A percentile compares a stretch with the other conserved stretches of the same genome.
Conservation (phyloP, 73 alveolate species). For the Tetrahymena thermophila region DNA sequence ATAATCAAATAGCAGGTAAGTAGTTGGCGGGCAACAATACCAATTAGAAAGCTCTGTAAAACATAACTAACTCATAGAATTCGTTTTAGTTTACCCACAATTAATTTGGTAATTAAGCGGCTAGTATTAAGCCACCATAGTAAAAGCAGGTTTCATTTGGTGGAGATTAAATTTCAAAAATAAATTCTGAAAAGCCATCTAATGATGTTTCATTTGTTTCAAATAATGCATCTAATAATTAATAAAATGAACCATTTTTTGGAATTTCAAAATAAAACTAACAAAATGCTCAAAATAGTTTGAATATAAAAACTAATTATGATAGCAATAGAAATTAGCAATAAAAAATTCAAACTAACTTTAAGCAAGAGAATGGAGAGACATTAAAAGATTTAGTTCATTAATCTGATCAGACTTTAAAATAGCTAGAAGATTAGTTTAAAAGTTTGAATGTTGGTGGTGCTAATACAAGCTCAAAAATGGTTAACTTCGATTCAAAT, state of each 20-base stretch:
- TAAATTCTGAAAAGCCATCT: not conserved
- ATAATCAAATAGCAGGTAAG: not conserved
- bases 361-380: not conserved
- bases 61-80: not conserved
- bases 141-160: not conserved
- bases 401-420: not conserved
- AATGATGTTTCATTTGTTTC: not conserved
- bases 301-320: not conserved
- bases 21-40: not conserved
- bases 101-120: not conserved
- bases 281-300: not conserved
- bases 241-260: not conserved
- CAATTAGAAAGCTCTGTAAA: not conserved
- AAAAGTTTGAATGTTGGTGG: not conserved
- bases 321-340: not conserved
- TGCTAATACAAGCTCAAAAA: not conserved
- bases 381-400: not conserved
- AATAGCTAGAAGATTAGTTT: not conserved
- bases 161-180: not conserved
- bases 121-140: not conserved
- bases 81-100: not conserved
- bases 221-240: not conserved
- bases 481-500: not conserved
- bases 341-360: not conserved
- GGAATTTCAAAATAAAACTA: not conserved